Evolutionary conservation across 495 filamentous ascomycete genomes (phyloP).

Genomic region (Podospora pseudoanserina): DNA sequence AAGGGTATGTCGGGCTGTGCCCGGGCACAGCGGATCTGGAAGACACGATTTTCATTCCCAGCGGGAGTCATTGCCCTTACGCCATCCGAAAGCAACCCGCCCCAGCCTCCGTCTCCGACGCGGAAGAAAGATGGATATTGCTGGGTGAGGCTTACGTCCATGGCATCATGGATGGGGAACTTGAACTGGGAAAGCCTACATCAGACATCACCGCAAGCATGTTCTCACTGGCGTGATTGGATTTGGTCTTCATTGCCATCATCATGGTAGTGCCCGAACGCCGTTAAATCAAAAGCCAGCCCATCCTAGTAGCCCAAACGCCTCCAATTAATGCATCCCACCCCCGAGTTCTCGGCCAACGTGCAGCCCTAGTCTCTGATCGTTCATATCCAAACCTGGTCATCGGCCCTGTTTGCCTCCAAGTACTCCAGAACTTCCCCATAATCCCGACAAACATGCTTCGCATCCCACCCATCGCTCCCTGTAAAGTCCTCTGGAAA

Average conservation of each 20-base stretch:
- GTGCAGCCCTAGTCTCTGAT: not conserved
- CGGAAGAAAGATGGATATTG: not conserved
- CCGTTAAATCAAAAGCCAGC: not conserved
- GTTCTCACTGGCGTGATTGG: not conserved
- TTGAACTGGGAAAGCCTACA: not conserved
- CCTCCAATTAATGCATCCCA: not conserved
- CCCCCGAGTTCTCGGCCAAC: too few species aligned
- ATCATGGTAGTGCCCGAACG: not conserved
- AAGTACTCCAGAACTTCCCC: conserved; percentile 33
- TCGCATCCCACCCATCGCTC: conserved; percentile 47
- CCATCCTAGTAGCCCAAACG: not conserved
- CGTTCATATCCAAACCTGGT: conserved; percentile 40
- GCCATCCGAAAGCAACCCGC: not conserved
- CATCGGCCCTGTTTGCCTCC: conserved; percentile 38
- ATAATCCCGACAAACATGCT: conserved; percentile 47
- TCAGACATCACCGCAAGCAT: not conserved
- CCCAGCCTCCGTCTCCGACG: not conserved
- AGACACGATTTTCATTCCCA: conserved; percentile 4
- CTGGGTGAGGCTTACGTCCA: conserved; percentile 3
- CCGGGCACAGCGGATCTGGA: not conserved
- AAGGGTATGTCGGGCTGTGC: not conserved
- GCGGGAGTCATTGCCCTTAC: conserved; percentile 3
- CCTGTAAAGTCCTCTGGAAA: conserved; percentile 40
- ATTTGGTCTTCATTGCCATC: not conserved
- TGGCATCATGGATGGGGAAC: conserved; percentile 7